These are phyloP conservation scores for Fusarium brachygibbosum DNA, from an alignment of 2,329 filamentous ascomycete species.

Conservation along the genomic window DNA sequence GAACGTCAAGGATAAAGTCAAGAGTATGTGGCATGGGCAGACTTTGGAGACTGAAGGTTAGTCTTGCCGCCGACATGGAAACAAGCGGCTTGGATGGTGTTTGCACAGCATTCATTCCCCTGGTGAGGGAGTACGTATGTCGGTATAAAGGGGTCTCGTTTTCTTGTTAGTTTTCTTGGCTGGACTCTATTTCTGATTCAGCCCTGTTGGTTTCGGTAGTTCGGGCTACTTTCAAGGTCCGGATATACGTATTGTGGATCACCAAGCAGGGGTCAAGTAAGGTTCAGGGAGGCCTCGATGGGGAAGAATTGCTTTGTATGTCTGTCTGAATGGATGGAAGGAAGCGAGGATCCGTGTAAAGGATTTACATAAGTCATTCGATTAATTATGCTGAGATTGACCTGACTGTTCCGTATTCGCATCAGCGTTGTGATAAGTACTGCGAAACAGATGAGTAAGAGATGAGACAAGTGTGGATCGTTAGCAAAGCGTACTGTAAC, in stretches of 20 bases:
- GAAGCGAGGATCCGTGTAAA: conserved; percentile 23
- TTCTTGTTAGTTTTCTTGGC: conserved; percentile 29
- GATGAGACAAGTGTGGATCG: conserved; percentile 21
- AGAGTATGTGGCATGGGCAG: conserved; percentile 31
- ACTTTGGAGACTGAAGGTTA: conserved; percentile 14
- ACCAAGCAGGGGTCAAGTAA: conserved; percentile 17
- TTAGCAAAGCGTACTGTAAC: no score
- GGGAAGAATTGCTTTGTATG: conserved; percentile 2
- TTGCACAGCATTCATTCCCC: conserved; percentile 6
- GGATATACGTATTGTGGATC: conserved; percentile 6
- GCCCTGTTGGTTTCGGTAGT: conserved; percentile 40
- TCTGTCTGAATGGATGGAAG: neutral
- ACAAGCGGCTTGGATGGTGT: conserved; percentile 10
- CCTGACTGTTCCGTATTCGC: neutral
- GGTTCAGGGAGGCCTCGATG: neutral
- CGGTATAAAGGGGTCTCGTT: conserved; percentile 8
- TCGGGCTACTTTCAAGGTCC: conserved; percentile 29
- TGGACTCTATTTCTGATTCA: conserved; percentile 37
- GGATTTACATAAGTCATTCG: conserved; percentile 26
- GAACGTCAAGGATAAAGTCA: conserved; percentile 27
- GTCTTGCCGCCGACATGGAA: neutral
- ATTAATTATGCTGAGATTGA: conserved; percentile 24
- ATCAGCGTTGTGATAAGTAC: conserved; percentile 7
- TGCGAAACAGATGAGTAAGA: neutral
- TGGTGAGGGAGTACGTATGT: neutral